Evolutionary conservation across 2,329 filamentous ascomycete genomes (phyloP), one percentile per base, ranked within the genome.

Genomic region (Penicillium sp.): DNA sequence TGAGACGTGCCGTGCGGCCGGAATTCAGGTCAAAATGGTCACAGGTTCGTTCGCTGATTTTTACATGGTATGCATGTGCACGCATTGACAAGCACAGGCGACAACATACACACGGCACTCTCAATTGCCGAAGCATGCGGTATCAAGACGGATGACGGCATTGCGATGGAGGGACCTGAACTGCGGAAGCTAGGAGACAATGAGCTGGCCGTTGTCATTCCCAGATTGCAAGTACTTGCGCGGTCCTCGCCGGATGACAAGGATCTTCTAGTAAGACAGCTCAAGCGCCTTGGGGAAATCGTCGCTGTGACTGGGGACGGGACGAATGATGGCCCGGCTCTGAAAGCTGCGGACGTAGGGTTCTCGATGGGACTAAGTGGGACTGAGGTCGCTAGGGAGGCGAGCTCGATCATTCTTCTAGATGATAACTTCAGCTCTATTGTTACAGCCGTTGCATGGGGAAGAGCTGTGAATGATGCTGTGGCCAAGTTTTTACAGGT

Each of bases 11-110:
- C 78, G 83, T 57, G 75, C 75, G 29, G 85, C 84, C n/a, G 84
- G 84, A 48, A 83, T 88, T 15, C 75, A 80, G 48, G 83, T 87
- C 43, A 83, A 84, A 58, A 86, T 87, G 83, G 83, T 87, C 42
- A 87, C 83, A 22, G 83, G 68, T 57, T 84, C 85, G 2, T 76
- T 73, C 8, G 82, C 88, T 52, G 7, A 24, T 24, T 7, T 7
- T 7, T 7, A 8, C 6, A 24, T 24, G 22, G 22, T 24, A 24
- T 24, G 22, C 7, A 24, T 2, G 22, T 24, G 22, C 22, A 24
- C 22, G 6, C 24, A 9, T 26, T 26, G 7, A 26, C 8, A 9
- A 26, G 8, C 2, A 26, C 24, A 26, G 24, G 24, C 7, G 24
- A 26, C 7, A 26, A 26, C 7, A 26, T 26, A 8, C 24, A 26